These are phyloP conservation scores for Penstemon davidsonii DNA, from an alignment of 257 asterid species.

Conservation along the genomic window DNA sequence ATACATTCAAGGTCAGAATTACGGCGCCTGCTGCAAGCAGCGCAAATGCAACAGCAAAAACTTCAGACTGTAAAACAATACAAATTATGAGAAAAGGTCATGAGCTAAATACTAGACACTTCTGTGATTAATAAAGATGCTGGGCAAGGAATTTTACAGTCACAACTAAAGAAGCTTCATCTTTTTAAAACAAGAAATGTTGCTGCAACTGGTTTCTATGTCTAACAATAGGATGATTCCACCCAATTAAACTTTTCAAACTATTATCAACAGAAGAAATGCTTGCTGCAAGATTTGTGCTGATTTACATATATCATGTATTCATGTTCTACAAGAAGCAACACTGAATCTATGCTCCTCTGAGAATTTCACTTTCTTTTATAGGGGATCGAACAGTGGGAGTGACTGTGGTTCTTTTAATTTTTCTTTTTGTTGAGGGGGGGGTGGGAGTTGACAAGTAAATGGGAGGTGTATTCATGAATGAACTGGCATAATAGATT, in stretches of 20 bases:
- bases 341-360: too few relatives aligned
- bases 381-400: background rate
- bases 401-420: background rate
- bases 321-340: slow-evolving; percentile 7
- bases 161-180: too few relatives aligned
- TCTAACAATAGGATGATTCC: slow-evolving; percentile 4
- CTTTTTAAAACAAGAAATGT: background rate
- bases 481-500: too few relatives aligned
- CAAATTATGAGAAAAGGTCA: slow-evolving; percentile 13
- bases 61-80: slow-evolving; percentile 72
- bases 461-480: background rate
- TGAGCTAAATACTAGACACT: slow-evolving; percentile 5
- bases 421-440: background rate
- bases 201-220: slow-evolving; percentile 1
- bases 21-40: slow-evolving; percentile 92
- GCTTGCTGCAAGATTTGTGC: background rate
- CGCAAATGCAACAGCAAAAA: slow-evolving; percentile 96
- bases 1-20: slow-evolving; percentile 83
- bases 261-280: slow-evolving; percentile 6
- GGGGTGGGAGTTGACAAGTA: background rate
- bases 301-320: slow-evolving; percentile 8
- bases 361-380: too few relatives aligned
- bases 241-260: slow-evolving; percentile 3
- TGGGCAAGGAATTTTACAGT: too few relatives aligned
- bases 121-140: too few relatives aligned